A percentile compares a stretch with the other conserved stretches of the same genome.
These are phyloP conservation scores for Clarkia xantiana DNA, from an alignment of 345 rosid species.

Conservation along the genomic window DNA sequence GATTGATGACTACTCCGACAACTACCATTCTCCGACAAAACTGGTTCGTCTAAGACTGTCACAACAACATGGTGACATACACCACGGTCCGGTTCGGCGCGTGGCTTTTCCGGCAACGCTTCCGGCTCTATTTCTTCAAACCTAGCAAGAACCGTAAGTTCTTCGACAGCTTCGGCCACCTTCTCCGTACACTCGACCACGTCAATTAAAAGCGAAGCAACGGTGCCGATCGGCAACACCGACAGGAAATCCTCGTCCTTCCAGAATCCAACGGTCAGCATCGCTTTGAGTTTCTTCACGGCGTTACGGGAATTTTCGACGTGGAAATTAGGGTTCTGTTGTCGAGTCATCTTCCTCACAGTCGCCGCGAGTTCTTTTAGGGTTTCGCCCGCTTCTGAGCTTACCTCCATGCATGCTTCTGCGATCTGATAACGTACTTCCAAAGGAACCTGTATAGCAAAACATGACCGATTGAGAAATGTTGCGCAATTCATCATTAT, in stretches of 20 bases:
- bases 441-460: constrained; percentile 23
- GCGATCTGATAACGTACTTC: constrained; percentile 20
- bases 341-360: constrained; percentile 28
- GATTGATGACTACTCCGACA: no score
- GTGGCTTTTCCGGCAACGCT: constrained; percentile 14
- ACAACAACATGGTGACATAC: constrained; percentile 4
- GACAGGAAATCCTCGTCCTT: constrained; percentile 27
- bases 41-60: not conserved
- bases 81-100: not conserved
- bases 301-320: constrained; percentile 28
- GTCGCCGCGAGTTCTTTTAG: constrained; percentile 40
- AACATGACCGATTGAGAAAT: not conserved
- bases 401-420: constrained; percentile 31
- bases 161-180: constrained; percentile 35
- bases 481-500: not conserved
- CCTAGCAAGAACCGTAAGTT: constrained; percentile 37
- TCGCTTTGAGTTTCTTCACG: constrained; percentile 18
- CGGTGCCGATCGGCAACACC: constrained; percentile 26
- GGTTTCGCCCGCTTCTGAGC: constrained; percentile 39
- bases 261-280: constrained; percentile 31
- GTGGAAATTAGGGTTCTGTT: constrained; percentile 25
- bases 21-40: no score
- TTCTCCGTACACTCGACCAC: constrained; percentile 31
- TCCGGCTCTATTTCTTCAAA: constrained; percentile 21
- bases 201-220: constrained; percentile 41